Evolutionary conservation across 495 filamentous ascomycete species (phyloP).

Genomic region (Paragyromitra xinjiangensis): DNA sequence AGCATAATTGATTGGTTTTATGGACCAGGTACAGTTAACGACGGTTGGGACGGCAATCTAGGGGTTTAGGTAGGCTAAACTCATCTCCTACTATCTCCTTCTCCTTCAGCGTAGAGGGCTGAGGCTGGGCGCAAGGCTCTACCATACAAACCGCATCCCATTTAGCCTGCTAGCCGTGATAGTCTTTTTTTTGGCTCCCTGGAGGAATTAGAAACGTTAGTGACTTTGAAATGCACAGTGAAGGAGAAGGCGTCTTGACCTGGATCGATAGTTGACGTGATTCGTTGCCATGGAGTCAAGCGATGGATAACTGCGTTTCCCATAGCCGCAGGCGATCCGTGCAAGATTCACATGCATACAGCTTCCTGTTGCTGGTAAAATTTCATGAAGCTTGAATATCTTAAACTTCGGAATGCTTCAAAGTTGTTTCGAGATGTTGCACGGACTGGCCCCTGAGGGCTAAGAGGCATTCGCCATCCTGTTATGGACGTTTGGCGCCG

Average conservation of each 20-base stretch:
- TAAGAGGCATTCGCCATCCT: slow-evolving; percentile 34
- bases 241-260: slow-evolving; percentile 22
- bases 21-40: background rate
- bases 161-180: background rate
- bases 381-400: slow-evolving; percentile 15
- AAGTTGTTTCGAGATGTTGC: slow-evolving; percentile 36
- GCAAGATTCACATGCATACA: slow-evolving; percentile 7
- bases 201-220: slow-evolving; percentile 1
- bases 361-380: slow-evolving; percentile 24
- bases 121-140: no score
- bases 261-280: background rate
- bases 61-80: background rate
- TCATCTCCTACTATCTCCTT: background rate
- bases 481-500: slow-evolving; percentile 35
- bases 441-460: slow-evolving; percentile 25
- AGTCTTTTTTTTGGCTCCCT: background rate
- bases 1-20: background rate
- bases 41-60: background rate
- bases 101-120: no score
- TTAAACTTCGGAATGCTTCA: slow-evolving; percentile 33
- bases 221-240: background rate
- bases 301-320: slow-evolving; percentile 15
- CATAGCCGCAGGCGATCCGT: slow-evolving; percentile 3
- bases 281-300: background rate
- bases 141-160: background rate